Evolutionary conservation across 2,329 filamentous ascomycete genomes (phyloP).

Genomic region (Cladophialophora yegresii): DNA sequence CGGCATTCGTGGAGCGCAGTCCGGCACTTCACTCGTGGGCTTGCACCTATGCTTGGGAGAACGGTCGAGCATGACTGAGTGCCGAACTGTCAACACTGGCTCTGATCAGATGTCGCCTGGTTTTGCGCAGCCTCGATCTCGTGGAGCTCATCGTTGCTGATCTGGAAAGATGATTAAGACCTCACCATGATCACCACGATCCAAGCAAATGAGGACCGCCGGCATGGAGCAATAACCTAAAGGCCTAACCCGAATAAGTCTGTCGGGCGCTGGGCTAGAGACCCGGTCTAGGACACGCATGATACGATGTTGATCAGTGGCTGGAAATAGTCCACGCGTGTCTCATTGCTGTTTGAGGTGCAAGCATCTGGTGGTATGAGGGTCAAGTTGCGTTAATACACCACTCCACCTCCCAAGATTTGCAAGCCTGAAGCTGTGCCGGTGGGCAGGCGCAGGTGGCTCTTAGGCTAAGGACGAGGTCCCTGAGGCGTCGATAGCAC

Average conservation of each 20-base stretch:
- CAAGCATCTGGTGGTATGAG: not conserved
- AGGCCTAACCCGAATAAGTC: constrained; percentile 11
- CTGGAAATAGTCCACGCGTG: constrained; percentile 5
- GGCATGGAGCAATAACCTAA: constrained; percentile 7
- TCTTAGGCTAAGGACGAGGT: constrained; percentile 7
- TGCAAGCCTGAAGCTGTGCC: not conserved
- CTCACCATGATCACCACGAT: not conserved
- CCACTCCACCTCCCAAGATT: not conserved
- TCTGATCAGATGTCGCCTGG: not conserved
- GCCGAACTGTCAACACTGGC: not conserved
- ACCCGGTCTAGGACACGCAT: constrained; percentile 1
- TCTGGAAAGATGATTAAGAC: not conserved
- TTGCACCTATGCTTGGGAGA: not conserved
- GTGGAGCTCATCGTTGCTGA: not conserved
- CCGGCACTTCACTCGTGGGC: not conserved
- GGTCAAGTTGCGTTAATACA: constrained; percentile 5
- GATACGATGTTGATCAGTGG: constrained; percentile 22
- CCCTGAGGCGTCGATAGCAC: constrained; percentile 11
- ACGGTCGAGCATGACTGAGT: not conserved
- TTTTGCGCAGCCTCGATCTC: not conserved
- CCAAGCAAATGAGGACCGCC: constrained; percentile 4
- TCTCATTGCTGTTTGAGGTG: constrained; percentile 23
- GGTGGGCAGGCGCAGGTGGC: constrained; percentile 2
- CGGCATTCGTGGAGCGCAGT: not conserved
- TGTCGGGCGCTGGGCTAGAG: constrained; percentile 9